Conservation (phyloP, 768 basidiomycete species). For the Suillus spraguei region DNA sequence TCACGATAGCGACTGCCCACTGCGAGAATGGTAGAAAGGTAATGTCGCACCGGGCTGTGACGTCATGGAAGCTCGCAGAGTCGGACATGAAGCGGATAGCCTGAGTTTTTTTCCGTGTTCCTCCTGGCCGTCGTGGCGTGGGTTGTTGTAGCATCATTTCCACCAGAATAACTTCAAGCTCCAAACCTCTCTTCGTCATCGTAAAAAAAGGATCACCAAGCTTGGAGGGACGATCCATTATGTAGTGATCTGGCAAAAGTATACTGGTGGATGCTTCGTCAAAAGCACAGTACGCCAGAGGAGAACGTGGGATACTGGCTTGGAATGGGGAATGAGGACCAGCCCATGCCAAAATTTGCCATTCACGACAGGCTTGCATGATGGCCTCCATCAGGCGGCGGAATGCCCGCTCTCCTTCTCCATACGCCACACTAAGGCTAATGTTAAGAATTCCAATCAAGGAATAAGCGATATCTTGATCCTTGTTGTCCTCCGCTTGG, state of each 20-base stretch:
- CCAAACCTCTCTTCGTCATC: slow-evolving; percentile 25
- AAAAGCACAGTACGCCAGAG: slow-evolving; percentile 21
- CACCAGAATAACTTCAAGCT: slow-evolving; percentile 24
- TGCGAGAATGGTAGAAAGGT: slow-evolving; percentile 24
- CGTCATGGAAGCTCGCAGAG: slow-evolving; percentile 19
- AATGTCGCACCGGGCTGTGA: slow-evolving; percentile 20
- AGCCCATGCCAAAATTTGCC: slow-evolving; percentile 24
- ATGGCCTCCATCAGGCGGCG: slow-evolving; percentile 27
- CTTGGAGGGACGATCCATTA: slow-evolving; percentile 16
- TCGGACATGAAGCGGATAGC: slow-evolving; percentile 19
- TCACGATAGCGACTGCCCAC: slow-evolving; percentile 28
- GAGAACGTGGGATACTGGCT: slow-evolving; percentile 22
- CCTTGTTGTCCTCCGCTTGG: slow-evolving; percentile 26
- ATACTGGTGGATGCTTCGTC: not conserved
- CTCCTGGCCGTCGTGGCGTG: slow-evolving; percentile 12
- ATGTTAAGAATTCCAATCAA: slow-evolving; percentile 30
- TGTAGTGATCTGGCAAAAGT: not conserved
- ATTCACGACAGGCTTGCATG: slow-evolving; percentile 22
- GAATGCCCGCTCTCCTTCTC: slow-evolving; percentile 28
- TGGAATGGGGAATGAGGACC: slow-evolving; percentile 25
- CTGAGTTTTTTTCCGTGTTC: not conserved
- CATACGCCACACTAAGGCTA: slow-evolving; percentile 26
- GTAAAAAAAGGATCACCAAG: slow-evolving; percentile 24
- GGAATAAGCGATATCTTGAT: slow-evolving; percentile 28
- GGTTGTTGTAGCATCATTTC: slow-evolving; percentile 24